Evolutionary conservation across 768 basidiomycete genomes (phyloP).

Genomic region (Candolleomyces eurysporus): DNA sequence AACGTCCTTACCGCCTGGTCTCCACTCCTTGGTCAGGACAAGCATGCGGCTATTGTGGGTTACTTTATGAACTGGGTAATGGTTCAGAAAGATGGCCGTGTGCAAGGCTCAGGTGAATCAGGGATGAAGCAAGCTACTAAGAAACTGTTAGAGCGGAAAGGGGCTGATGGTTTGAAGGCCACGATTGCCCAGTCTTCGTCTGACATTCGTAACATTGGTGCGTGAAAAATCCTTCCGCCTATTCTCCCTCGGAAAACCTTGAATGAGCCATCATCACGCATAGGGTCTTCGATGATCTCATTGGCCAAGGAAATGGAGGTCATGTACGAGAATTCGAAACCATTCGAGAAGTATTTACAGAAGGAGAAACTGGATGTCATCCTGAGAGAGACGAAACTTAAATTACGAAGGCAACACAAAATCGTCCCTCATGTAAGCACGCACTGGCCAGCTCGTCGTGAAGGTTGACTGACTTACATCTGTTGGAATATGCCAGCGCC

Average conservation of each 20-base stretch:
- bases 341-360: constrained; percentile 34
- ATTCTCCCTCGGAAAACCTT: too few relatives aligned
- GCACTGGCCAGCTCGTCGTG: neutral
- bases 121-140: neutral
- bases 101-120: neutral
- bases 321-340: constrained; percentile 35
- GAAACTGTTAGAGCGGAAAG: neutral
- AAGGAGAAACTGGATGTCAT: constrained; percentile 21
- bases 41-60: constrained; percentile 29
- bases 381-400: constrained; percentile 20
- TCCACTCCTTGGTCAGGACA: constrained; percentile 29
- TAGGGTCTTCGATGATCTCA: neutral
- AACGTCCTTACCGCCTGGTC: constrained; percentile 34
- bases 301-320: constrained; percentile 10
- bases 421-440: constrained; percentile 40
- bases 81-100: constrained; percentile 14
- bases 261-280: too few relatives aligned
- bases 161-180: constrained; percentile 6
- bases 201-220: neutral
- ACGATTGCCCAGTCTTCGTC: neutral
- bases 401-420: constrained; percentile 23
- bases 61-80: constrained; percentile 45
- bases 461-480: neutral
- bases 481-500: neutral
- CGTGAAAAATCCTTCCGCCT: too few relatives aligned